phyloP scores from a whole-genome alignment of 2,329 filamentous ascomycete species.

The Penicillium sp. region DNA sequence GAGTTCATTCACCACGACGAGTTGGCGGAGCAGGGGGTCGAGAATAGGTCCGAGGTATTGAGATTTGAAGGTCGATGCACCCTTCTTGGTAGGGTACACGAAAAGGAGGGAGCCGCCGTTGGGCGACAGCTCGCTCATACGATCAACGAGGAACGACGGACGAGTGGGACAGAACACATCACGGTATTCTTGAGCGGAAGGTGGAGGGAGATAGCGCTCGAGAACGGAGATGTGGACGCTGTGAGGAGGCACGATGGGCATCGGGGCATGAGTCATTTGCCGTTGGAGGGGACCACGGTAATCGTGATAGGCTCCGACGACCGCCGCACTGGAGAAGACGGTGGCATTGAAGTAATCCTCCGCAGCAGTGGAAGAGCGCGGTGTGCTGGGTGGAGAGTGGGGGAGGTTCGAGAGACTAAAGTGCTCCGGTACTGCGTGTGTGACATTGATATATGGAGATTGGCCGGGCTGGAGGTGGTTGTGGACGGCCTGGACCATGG shows the following conservation, averaged over 20 bases:
- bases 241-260: conserved; percentile 60
- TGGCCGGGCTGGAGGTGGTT: conserved; percentile 51
- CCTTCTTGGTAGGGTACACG: conserved; percentile 62
- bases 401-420: conserved; percentile 64
- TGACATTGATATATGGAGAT: conserved; percentile 64
- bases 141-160: conserved; percentile 61
- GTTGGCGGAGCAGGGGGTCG: conserved; percentile 60
- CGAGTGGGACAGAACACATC: conserved; percentile 59
- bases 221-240: conserved; percentile 63
- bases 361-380: conserved; percentile 48
- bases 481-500: conserved; percentile 58
- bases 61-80: conserved; percentile 59
- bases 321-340: conserved; percentile 63
- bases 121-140: conserved; percentile 60
- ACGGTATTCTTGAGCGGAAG: conserved; percentile 58
- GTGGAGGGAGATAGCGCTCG: conserved; percentile 67
- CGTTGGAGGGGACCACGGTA: conserved; percentile 49
- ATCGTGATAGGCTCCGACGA: conserved; percentile 60
- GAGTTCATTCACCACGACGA: conserved; percentile 60
- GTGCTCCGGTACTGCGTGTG: conserved; percentile 63
- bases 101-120: conserved; percentile 61
- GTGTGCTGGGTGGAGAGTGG: conserved; percentile 63
- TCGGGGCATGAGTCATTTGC: conserved; percentile 50
- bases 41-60: conserved; percentile 63
- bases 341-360: conserved; percentile 65